A percentile compares a stretch with the other conserved stretches of the same genome.
Evolutionary conservation across 1,284 basidiomycete genomes (phyloP).

Genomic region (Coniferiporia sulphurascens): DNA sequence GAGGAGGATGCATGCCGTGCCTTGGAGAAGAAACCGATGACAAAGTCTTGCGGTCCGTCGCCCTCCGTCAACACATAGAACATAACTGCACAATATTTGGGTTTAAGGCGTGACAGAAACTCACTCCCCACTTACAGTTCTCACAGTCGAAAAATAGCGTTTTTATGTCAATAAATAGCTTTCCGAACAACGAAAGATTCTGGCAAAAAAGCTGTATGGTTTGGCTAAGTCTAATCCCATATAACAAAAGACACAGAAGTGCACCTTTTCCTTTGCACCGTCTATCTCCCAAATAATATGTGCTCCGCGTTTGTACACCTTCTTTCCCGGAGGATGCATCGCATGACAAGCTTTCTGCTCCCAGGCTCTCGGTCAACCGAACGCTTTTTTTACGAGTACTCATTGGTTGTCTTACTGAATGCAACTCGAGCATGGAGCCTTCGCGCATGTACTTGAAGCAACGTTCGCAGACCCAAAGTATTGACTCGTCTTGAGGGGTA

Average conservation of each 20-base stretch:
- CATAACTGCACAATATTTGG: constrained; percentile 48
- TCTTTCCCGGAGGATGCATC: constrained; percentile 80
- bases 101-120: constrained; percentile 1
- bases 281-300: constrained; percentile 97
- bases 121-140: constrained; percentile 50
- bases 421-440: constrained; percentile 64
- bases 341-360: constrained; percentile 65
- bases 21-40: constrained; percentile 95
- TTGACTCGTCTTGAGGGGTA: constrained; percentile 40
- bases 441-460: constrained; percentile 98
- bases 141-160: constrained; percentile 93
- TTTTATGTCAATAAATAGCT: constrained; percentile 99
- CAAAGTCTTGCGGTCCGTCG: constrained; percentile 68
- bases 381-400: constrained; percentile 5
- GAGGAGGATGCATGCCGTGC: constrained; percentile 32
- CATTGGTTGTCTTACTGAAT: constrained; percentile 51
- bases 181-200: constrained; percentile 92
- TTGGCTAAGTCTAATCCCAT: neutral
- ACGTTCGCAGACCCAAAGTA: constrained; percentile 81
- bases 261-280: constrained; percentile 78
- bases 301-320: constrained; percentile 88
- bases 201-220: constrained; percentile 83
- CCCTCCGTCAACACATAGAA: constrained; percentile 95
- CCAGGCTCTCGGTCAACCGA: constrained; percentile 11
- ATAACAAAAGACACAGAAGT: constrained; percentile 19